These are phyloP conservation scores for Tetradesmus lagerheimii DNA, from an alignment of 139 green algal genomes.

Conservation along the genomic window DNA sequence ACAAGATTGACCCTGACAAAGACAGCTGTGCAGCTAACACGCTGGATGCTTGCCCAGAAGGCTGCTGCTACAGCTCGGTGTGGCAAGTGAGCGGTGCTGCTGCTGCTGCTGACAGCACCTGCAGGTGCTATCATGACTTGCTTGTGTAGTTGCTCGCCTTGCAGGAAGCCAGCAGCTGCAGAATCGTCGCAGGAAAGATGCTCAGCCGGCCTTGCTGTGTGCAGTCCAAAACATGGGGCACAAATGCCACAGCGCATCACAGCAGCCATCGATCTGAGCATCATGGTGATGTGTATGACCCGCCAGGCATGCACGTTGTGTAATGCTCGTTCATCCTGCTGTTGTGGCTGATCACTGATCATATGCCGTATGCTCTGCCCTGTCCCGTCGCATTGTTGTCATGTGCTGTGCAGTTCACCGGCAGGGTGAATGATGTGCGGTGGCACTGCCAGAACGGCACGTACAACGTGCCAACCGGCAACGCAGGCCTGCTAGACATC, in stretches of 20 bases:
- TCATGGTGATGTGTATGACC: too few relatives aligned
- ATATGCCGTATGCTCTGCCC: not conserved
- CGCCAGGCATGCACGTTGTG: not conserved
- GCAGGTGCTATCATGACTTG: not conserved
- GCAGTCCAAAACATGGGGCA: too few relatives aligned
- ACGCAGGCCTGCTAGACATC: constrained; percentile 60
- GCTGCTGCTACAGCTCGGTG: constrained; percentile 61
- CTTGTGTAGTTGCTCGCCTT: not conserved
- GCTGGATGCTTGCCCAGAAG: constrained; percentile 35
- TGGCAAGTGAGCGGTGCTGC: constrained; percentile 52
- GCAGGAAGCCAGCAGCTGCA: not conserved
- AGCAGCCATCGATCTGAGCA: too few relatives aligned
- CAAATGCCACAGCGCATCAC: too few relatives aligned
- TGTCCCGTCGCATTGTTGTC: not conserved
- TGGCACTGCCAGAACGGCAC: constrained; percentile 69
- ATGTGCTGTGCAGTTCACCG: constrained; percentile 32
- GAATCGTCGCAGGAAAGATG: not conserved
- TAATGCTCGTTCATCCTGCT: too few relatives aligned
- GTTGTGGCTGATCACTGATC: not conserved
- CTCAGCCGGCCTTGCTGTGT: not conserved
- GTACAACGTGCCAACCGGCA: constrained; percentile 26
- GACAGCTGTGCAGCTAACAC: constrained; percentile 47
- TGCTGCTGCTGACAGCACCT: not conserved
- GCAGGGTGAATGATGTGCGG: constrained; percentile 49
- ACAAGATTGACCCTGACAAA: constrained; percentile 28